Evolutionary conservation across 208 protist species (phyloP), one percentile per base, ranked within the genome.

Genomic region (Acanthamoeba castellanii): DNA sequence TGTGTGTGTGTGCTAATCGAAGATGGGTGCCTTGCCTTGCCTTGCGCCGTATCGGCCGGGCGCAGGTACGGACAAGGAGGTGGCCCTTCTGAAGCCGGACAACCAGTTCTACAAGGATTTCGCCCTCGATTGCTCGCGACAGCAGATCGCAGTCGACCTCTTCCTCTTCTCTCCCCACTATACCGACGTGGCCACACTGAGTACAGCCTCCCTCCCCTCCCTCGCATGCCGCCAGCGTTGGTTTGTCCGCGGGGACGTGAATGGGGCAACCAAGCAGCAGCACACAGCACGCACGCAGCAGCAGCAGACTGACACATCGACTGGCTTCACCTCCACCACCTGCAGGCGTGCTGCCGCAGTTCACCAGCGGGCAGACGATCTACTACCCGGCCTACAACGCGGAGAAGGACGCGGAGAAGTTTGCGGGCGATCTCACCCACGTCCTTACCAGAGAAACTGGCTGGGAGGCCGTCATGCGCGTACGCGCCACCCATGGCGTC

Each of bases 51-150:
- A 34, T 72, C 14, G 13, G 18, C 16, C 18, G 2, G 55, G 55
- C 55, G 25, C 42, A 81, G 72, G 72, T 47, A 95, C 85, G 6
- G 96, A 97, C n/a, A 96, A 97, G 59, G 97, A 99, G 20, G 82
- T 66, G 0, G 52, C 25, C 34, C 81, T 98, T n/a, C 95, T 98
- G 22, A 64, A 97, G 61, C 97, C 97, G 3, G 98, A 96, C 11
- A 98, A 95, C 90, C 98, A 99, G 89, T 99, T 99, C 97, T 99
- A 99, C 97, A 99, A 99, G 96, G 97, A 99, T 66, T 97, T 98
- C 22, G 99, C 98, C 0, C 94, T 99, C 37, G 98, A 97, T 27
- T 99, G 98, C 95, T 98, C 97, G 1, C 97, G 97, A 45, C 97
- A 97, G 87, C 98, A 98, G 92, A 97, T 99, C 66, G 98, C 98